Evolutionary conservation across 2,329 filamentous ascomycete genomes (phyloP).

Genomic region (Claviceps arundinis): DNA sequence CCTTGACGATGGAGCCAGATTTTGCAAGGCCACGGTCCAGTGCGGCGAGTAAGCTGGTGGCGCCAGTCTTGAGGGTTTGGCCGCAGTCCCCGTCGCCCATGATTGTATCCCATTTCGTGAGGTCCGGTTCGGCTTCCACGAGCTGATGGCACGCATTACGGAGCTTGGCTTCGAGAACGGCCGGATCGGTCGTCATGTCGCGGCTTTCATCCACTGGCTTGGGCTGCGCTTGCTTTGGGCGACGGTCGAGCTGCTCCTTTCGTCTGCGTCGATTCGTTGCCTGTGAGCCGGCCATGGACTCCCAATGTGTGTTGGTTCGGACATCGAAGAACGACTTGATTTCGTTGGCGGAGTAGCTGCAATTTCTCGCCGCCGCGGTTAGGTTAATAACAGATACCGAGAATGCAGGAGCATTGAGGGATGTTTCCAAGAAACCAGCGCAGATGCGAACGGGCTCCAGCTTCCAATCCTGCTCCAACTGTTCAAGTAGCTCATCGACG

Average conservation of each 20-base stretch:
- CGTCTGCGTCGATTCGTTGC: constrained; percentile 20
- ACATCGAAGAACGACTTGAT: constrained; percentile 53
- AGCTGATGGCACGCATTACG: constrained; percentile 38
- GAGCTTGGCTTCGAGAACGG: constrained; percentile 39
- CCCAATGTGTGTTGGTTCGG: constrained; percentile 44
- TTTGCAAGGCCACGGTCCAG: constrained; percentile 26
- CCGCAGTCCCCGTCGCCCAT: constrained; percentile 57
- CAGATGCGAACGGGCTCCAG: constrained; percentile 41
- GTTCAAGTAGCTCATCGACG: constrained; percentile 37
- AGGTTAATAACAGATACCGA: constrained; percentile 54
- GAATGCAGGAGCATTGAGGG: constrained; percentile 58
- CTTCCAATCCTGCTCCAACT: constrained; percentile 33
- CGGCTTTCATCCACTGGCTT: constrained; percentile 23
- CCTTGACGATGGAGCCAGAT: constrained; percentile 31
- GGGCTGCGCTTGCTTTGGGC: constrained; percentile 17
- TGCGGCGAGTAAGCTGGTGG: constrained; percentile 33
- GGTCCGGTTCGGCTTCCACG: constrained; percentile 44
- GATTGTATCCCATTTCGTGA: constrained; percentile 49
- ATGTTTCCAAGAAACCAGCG: constrained; percentile 55
- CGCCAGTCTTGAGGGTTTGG: constrained; percentile 44
- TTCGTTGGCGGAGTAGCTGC: constrained; percentile 32
- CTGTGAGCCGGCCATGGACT: constrained; percentile 36
- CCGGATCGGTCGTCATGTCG: constrained; percentile 38
- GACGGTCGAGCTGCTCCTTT: constrained; percentile 28
- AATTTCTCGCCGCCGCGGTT: constrained; percentile 30